A percentile compares a stretch with the other conserved stretches of the same genome.
These are phyloP conservation scores for Penicillium diatomitis DNA, from an alignment of 495 filamentous ascomycete genomes.

Conservation along the genomic window DNA sequence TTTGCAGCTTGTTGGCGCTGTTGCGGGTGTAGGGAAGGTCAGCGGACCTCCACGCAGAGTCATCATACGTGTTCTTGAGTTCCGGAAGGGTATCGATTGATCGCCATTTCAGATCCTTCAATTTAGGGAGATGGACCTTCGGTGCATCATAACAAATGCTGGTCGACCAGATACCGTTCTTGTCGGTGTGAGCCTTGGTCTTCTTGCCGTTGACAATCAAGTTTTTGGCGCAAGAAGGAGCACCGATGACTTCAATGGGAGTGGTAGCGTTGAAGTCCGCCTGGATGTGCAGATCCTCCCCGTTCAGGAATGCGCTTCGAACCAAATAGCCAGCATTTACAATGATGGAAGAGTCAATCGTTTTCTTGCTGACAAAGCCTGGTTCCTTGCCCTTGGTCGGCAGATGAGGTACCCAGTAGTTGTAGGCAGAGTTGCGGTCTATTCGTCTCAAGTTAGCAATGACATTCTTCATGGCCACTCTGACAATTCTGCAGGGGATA, in stretches of 20 bases:
- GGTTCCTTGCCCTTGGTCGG: slow-evolving; percentile 21
- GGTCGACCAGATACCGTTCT: slow-evolving; percentile 44
- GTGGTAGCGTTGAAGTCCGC: slow-evolving; percentile 68
- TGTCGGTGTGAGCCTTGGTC: slow-evolving; percentile 28
- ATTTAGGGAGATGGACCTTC: slow-evolving; percentile 40
- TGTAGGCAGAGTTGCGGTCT: slow-evolving; percentile 66
- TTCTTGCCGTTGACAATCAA: slow-evolving; percentile 52
- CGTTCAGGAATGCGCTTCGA: slow-evolving; percentile 47
- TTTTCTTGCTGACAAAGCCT: slow-evolving; percentile 30
- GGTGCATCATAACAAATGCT: slow-evolving; percentile 46
- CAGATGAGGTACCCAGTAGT: slow-evolving; percentile 61
- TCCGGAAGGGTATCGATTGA: slow-evolving; percentile 65
- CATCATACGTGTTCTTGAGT: slow-evolving; percentile 52
- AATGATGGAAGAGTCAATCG: slow-evolving; percentile 45
- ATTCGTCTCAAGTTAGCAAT: background rate
- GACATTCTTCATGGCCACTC: background rate
- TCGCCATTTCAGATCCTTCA: slow-evolving; percentile 57
- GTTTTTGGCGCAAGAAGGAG: slow-evolving; percentile 36
- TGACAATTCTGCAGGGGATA: too few species aligned
- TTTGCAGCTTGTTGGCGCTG: slow-evolving; percentile 42
- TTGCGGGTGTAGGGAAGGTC: slow-evolving; percentile 49
- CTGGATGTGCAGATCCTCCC: slow-evolving; percentile 45
- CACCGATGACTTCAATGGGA: slow-evolving; percentile 55
- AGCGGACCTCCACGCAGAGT: slow-evolving; percentile 55
- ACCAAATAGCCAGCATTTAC: slow-evolving; percentile 70